Evolutionary conservation across 2,329 filamentous ascomycete species (phyloP), one percentile per base, ranked within the genome.

Genomic region (Botryosphaeria dothidea): DNA sequence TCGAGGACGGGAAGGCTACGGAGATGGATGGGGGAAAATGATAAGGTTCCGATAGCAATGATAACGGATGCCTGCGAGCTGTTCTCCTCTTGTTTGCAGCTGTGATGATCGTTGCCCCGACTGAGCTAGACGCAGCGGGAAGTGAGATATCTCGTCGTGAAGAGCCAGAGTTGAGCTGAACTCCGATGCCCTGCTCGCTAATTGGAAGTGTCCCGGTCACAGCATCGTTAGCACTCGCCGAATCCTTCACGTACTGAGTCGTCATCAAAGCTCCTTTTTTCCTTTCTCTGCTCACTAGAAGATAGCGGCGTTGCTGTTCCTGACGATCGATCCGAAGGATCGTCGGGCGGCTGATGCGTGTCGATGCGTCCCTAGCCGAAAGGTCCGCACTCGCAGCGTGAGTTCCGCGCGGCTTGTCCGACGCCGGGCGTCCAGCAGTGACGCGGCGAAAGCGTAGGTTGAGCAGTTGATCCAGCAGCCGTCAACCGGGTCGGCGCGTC

Each of bases 311-410:
- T n/a, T n/a, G n/a, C n/a, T 45, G 54, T 58, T 31, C 54, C 54
- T 58, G 54, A 45, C 38, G 54, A 58, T 58, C 54, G 38, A 43
- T 31, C 54, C 54, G 51, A 56, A 38, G 23, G 54, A 43, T 43
- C 54, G 36, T 57, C 54, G 51, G n/a, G n/a, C 25, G 7, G 34
- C 13, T 11, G 25, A 29, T 51, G 48, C 15, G 15, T n/a, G 25
- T 17, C 51, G 54, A 57, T 36, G 54, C 54, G 54, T 57, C 54
- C 17, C 54, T 11, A 19, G 13, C 19, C 45, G 11, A 17, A 29
- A 3, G 25, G 48, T n/a, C 43, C 23, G 43, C 19, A 21, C 43
- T 46, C 43, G 8, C 43, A n/a, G n/a, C n/a, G n/a, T n/a, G n/a
- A 46, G n/a, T 23, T 19, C 9, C 38, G 5, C 38, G 6, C 38